These are phyloP conservation scores for Triticum timopheevii DNA, from an alignment of 176 grass and related monocot species.

Conservation along the genomic window DNA sequence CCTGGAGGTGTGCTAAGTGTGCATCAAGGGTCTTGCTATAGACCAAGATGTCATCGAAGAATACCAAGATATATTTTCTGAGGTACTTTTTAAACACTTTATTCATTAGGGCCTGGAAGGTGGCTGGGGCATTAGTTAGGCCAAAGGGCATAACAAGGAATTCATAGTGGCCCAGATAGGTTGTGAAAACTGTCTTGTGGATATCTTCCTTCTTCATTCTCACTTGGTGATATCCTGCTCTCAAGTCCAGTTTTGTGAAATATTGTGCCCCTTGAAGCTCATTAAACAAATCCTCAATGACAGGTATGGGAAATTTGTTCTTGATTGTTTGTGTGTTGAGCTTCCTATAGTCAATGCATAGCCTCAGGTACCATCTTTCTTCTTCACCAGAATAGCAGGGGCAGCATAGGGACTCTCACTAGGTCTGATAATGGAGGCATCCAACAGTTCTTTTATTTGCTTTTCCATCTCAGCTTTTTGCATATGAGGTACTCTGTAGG, in stretches of 20 bases:
- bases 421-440: too few relatives aligned
- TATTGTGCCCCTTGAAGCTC: background rate
- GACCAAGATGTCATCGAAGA: too few relatives aligned
- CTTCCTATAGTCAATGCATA: background rate
- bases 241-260: background rate
- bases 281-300: background rate
- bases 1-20: too few relatives aligned
- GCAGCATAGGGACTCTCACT: background rate
- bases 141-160: background rate
- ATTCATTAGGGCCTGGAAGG: background rate
- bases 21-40: fast-evolving
- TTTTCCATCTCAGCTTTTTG: too few relatives aligned
- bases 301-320: background rate
- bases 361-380: background rate
- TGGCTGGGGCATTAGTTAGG: background rate
- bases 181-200: background rate
- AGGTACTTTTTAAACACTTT: too few relatives aligned
- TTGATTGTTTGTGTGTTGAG: background rate
- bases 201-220: background rate
- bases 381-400: background rate
- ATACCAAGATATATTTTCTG: too few relatives aligned
- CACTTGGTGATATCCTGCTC: background rate
- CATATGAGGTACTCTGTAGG: too few relatives aligned
- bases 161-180: background rate
- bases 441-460: too few relatives aligned